These are phyloP conservation scores for Metschnikowia borealis DNA, from an alignment of 805 yeast genomes.

Conservation along the genomic window DNA sequence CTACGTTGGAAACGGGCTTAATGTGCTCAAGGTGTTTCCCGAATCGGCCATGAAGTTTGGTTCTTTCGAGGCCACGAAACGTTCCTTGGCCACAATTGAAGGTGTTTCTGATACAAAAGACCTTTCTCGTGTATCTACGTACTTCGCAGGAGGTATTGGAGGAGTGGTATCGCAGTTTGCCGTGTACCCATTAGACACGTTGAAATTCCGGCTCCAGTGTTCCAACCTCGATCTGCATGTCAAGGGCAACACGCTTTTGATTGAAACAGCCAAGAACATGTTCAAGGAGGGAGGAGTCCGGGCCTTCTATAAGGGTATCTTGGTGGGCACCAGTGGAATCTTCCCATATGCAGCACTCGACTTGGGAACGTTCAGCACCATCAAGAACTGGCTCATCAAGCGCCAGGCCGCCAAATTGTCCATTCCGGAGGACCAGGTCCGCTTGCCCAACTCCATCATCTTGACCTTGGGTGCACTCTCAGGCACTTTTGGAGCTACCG, in stretches of 20 bases:
- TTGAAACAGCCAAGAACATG: constrained; percentile 72
- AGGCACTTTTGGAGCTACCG: constrained; percentile 93
- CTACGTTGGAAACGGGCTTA: constrained; percentile 93
- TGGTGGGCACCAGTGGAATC: constrained; percentile 91
- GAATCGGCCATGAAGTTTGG: constrained; percentile 98
- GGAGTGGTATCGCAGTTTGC: constrained; percentile 91
- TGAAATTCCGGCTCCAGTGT: constrained; percentile 91
- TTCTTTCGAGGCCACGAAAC: constrained; percentile 83
- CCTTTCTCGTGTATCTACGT: constrained; percentile 73
- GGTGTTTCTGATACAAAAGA: constrained; percentile 69
- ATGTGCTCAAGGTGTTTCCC: constrained; percentile 91
- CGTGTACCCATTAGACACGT: constrained; percentile 92
- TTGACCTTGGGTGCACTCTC: constrained; percentile 91
- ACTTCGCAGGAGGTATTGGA: constrained; percentile 92
- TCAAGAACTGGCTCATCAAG: constrained; percentile 70
- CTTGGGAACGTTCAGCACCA: constrained; percentile 84
- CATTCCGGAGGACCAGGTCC: constrained; percentile 54
- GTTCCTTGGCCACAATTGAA: constrained; percentile 66
- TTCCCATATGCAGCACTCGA: constrained; percentile 98
- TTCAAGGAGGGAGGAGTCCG: constrained; percentile 72
- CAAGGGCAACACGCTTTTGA: constrained; percentile 58
- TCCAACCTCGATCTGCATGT: constrained; percentile 66
- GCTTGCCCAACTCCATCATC: constrained; percentile 73
- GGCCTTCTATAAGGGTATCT: constrained; percentile 80
- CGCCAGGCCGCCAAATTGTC: constrained; percentile 54